Conservation (phyloP, 2,329 filamentous ascomycete species). For the Ramularia collo-cygni region DNA sequence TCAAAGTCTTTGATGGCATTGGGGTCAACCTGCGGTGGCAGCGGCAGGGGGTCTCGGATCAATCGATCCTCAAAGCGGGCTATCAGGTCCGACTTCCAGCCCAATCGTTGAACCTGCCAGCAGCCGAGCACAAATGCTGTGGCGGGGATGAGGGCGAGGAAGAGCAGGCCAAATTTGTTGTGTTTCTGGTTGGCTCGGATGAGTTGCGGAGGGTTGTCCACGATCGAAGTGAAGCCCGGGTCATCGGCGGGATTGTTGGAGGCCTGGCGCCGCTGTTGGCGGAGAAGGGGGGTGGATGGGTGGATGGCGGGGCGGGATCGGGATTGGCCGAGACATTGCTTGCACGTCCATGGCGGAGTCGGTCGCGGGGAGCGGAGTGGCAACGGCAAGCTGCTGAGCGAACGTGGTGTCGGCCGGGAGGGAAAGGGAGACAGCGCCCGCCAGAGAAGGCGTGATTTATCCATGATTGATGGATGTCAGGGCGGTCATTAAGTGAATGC, state of each 20-base stretch:
- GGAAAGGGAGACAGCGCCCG: slow-evolving; percentile 6
- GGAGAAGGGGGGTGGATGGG: slow-evolving; percentile 18
- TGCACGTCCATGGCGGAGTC: slow-evolving; percentile 18
- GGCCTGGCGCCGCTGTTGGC: slow-evolving; percentile 30
- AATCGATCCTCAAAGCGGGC: slow-evolving; percentile 89
- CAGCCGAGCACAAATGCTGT: slow-evolving; percentile 86
- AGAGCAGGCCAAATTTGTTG: slow-evolving; percentile 39
- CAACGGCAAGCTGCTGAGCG: slow-evolving; percentile 2
- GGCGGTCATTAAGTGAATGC: too few species aligned
- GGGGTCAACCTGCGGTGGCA: slow-evolving; percentile 77
- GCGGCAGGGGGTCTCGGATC: slow-evolving; percentile 72
- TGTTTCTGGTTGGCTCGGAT: slow-evolving; percentile 70
- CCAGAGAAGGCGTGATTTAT: slow-evolving; percentile 16
- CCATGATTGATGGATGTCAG: slow-evolving; percentile 10
- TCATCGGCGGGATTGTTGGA: slow-evolving; percentile 59
- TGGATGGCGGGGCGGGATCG: slow-evolving; percentile 12
- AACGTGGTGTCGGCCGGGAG: background rate
- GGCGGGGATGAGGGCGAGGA: slow-evolving; percentile 66
- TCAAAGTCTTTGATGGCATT: slow-evolving; percentile 82
- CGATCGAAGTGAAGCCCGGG: slow-evolving; percentile 72
- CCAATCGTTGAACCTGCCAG: slow-evolving; percentile 90
- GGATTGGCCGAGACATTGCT: slow-evolving; percentile 31
- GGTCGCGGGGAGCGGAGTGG: slow-evolving; percentile 2
- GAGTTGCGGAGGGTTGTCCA: slow-evolving; percentile 77
- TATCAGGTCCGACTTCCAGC: slow-evolving; percentile 90